Base-by-base conservation (phyloP, 2,329 filamentous ascomycete species). In the Conoideocrella luteorostrata region DNA sequence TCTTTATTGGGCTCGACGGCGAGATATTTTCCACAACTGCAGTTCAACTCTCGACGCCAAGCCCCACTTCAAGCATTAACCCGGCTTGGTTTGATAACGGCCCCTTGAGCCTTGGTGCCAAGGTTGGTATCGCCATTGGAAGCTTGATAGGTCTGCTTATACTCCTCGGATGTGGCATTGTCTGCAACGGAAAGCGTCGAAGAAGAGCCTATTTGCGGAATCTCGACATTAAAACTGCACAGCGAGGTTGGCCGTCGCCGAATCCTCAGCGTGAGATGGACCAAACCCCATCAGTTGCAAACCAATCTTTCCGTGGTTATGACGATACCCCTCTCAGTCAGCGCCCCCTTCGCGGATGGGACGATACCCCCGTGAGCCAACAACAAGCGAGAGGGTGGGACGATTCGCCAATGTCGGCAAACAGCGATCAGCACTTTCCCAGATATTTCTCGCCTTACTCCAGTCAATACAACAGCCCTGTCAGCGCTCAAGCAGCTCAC, bases 401-500 rank as follows among this genome's bases (percentile, higher is more conserved):
- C 20, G 72, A 76, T 49, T 78, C 71, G 21, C 78, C 69, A 0
- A 51, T 70, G 45, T 75, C 69, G 36, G 65, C 63, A 2, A 57
- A 56, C 34, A 65, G 66, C 2, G 67, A 71, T 36, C 61, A 61
- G 47, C 47, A 53, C 0, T 68, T 65, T 49, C 61, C 66, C 1
- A 69, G 66, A 6, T 78, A 80, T 59, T 71, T 79, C 50, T 80
- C 76, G 4, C 78, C 79, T 0, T 82, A 82, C 54, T 69, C 67
- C 17, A 79, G 76, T 32, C 74, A 78, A 47, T 81, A 72, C 60
- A 77, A 67, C 57, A 80, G 76, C 52, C 78, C 78, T 1, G 66
- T 77, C 47, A 75, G 67, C 42, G 70, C 63, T 0, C 61, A 59
- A 1, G 70, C 71, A 28, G 56, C 52, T 2, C 52, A 56, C 0